Conservation (phyloP, 495 filamentous ascomycete genomes). For the Podospora comata region DNA sequence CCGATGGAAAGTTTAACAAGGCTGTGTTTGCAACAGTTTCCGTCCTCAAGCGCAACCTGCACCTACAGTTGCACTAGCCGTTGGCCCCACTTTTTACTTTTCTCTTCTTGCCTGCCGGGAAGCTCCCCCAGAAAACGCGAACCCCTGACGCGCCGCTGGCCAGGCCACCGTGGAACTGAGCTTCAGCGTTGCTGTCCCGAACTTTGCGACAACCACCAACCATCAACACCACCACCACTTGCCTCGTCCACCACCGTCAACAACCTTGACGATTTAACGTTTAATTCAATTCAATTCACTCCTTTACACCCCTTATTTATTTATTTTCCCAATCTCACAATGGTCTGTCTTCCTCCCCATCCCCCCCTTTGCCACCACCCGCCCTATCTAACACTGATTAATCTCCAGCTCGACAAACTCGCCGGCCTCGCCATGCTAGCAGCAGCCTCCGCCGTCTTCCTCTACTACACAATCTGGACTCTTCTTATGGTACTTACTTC, state of each 20-base stretch:
- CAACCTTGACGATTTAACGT: background rate
- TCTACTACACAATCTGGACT: conserved; percentile 99
- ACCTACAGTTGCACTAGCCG: background rate
- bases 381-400: conserved; percentile 14
- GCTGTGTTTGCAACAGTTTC: background rate
- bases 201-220: conserved; percentile 12
- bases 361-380: background rate
- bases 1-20: background rate
- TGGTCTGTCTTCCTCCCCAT: conserved; percentile 29
- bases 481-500: conserved; percentile 74
- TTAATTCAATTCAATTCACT: conserved; percentile 4
- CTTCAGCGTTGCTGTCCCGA: background rate
- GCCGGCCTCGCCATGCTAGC: conserved; percentile 97
- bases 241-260: background rate
- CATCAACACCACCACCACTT: background rate
- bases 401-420: conserved; percentile 80
- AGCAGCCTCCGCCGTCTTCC: conserved; percentile 89
- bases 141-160: conserved; percentile 23
- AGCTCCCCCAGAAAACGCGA: conserved; percentile 21
- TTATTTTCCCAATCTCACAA: conserved; percentile 28
- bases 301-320: conserved; percentile 2
- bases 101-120: conserved; percentile 10
- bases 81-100: conserved; percentile 9
- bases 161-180: background rate
- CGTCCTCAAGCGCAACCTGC: background rate